Base-by-base conservation (phyloP, 345 rosid species). In the Cardamine occulta region DNA sequence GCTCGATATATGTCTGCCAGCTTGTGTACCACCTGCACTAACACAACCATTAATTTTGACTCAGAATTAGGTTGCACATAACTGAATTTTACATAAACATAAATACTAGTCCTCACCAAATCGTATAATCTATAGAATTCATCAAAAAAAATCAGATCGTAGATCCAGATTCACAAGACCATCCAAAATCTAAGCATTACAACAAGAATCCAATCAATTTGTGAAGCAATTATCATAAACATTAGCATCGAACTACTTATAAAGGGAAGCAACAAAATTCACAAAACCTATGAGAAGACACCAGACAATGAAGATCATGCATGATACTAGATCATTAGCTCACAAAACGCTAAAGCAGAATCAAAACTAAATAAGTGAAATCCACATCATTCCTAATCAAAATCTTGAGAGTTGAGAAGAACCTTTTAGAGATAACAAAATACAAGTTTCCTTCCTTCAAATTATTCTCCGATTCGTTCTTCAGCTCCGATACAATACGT, bases 1-100 rank as follows among this genome's bases (percentile, higher is more conserved):
- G 84, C 48, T 86, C 86, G 68, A 90, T 94, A 77, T 89, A 89
- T 42, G 69, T 83, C 82, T 95, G 80, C 99, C 99, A 95, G 56
- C 80, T 68, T 49, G 83, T 73, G 66, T 86, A 87, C 99, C 99
- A 95, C 84, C 97, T 95, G 75, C 63, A 70, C 11, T 28, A 48
- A 71, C 59, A 40, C 18, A 68, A 18, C 53, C 44, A 15, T 34
- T n/a, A 55, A 19, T 2, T 13, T 7, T 8, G 5, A 63, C 24
- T 17, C 24, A 42, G n/a, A 23, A 40, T 13, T 13, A 40, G 0
- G 13, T 40, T 40, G 15, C n/a, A 40, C 47, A 39, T 39, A 39
- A 2, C 3, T 28, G 3, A 2, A 28, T 28, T 28, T 28, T 28
- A 28, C 4, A 4, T 28, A 28, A 39, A 11, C 44, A 39, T 39